Conservation (phyloP, 176 grass and related monocot species). For the Aechmea fasciata region DNA sequence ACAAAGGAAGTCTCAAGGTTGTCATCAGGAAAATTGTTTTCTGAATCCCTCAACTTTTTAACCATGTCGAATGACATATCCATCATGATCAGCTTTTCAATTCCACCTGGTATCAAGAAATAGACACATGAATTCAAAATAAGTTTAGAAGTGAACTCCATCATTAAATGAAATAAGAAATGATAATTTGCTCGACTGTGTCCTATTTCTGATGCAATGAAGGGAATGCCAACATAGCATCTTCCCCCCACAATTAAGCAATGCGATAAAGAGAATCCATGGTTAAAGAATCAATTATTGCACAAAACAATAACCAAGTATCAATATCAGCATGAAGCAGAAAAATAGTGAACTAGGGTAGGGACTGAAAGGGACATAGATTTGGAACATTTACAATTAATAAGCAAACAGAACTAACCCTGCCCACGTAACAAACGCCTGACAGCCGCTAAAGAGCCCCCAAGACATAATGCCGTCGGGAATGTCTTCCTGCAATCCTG, state of each 20-base stretch:
- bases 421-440: slow-evolving; percentile 61
- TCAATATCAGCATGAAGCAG: not conserved
- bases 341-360: not conserved
- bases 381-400: not conserved
- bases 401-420: slow-evolving; percentile 34
- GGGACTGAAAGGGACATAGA: not conserved
- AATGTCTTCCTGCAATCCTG: slow-evolving; percentile 81
- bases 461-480: slow-evolving; percentile 61
- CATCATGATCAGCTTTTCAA: slow-evolving; percentile 92
- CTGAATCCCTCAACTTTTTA: slow-evolving; percentile 48
- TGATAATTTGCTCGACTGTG: too few relatives aligned
- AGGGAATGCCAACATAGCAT: too few relatives aligned
- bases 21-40: slow-evolving; percentile 20
- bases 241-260: too few relatives aligned
- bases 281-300: too few relatives aligned
- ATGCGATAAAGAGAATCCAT: too few relatives aligned
- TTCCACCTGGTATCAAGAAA: slow-evolving; percentile 48
- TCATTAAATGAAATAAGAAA: too few relatives aligned
- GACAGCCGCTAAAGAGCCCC: slow-evolving; percentile 55
- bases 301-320: too few relatives aligned
- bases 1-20: slow-evolving; percentile 45
- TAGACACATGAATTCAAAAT: slow-evolving; percentile 4
- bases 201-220: too few relatives aligned
- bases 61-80: slow-evolving; percentile 89
- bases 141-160: not conserved